These are phyloP conservation scores for Albatrellus sp. DNA, from an alignment of 1,284 basidiomycete species.

Conservation along the genomic window DNA sequence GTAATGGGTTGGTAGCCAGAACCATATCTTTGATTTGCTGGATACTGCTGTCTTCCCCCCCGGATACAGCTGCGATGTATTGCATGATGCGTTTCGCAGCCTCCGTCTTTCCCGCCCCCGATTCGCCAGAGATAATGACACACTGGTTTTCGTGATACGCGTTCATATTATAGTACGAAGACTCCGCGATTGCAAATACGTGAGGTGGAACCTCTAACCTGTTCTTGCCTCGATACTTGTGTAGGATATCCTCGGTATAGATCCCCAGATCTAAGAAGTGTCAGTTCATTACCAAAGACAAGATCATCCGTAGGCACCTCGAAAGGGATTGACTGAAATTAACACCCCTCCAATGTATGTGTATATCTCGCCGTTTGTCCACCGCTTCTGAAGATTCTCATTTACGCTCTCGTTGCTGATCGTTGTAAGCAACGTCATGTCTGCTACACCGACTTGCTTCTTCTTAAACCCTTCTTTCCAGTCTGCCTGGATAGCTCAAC, in stretches of 20 bases:
- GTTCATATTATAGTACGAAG: conserved; percentile 98
- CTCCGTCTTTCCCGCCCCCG: conserved; percentile 94
- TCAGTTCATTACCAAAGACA: conserved; percentile 3
- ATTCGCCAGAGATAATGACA: conserved; percentile 99
- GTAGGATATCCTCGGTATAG: conserved; percentile 82
- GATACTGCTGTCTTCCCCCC: conserved; percentile 75
- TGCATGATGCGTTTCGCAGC: conserved; percentile 99
- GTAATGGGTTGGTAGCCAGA: conserved; percentile 93
- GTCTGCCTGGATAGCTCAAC: conserved; percentile 54
- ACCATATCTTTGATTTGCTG: conserved; percentile 99
- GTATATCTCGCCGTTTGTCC: conserved; percentile 94
- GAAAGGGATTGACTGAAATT: conserved; percentile 98
- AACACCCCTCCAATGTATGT: conserved; percentile 97
- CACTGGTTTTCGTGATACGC: conserved; percentile 99
- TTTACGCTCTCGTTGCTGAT: conserved; percentile 98
- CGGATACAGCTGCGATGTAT: conserved; percentile 96
- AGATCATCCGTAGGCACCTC: conserved; percentile 40
- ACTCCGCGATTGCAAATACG: conserved; percentile 95
- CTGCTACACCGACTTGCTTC: conserved; percentile 93
- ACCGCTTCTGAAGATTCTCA: conserved; percentile 94
- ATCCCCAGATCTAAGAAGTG: conserved; percentile 76
- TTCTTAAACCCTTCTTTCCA: conserved; percentile 99
- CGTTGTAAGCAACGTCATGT: conserved; percentile 96
- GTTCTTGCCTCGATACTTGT: conserved; percentile 93
- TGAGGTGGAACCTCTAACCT: conserved; percentile 96